Evolutionary conservation across 345 rosid genomes (phyloP).

Genomic region (Limnanthes douglasii): DNA sequence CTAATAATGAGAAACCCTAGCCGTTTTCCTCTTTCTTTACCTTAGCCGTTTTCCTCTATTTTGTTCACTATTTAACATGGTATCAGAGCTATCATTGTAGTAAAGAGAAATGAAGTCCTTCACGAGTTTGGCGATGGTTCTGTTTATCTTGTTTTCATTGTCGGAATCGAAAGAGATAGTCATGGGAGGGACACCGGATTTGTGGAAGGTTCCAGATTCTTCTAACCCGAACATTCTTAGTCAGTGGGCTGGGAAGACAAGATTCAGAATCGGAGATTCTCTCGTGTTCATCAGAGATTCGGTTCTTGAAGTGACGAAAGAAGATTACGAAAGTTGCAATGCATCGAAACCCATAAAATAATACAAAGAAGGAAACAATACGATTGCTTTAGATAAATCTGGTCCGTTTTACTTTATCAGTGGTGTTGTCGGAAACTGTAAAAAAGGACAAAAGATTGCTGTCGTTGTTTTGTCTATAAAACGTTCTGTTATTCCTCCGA

Average conservation of each 20-base stretch:
- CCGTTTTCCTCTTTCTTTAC: no score
- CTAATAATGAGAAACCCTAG: no score
- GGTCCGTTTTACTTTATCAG: constrained; percentile 50
- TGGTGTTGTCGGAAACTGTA: constrained; percentile 32
- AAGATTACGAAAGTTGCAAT: constrained; percentile 29
- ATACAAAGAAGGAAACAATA: constrained; percentile 29
- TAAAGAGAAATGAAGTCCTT: no score
- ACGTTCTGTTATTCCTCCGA: no score
- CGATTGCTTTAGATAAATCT: constrained; percentile 18
- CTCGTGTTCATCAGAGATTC: constrained; percentile 23
- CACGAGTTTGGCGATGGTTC: no score
- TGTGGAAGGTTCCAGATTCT: constrained; percentile 45
- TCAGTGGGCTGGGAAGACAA: constrained; percentile 21
- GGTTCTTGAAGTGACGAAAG: constrained; percentile 32
- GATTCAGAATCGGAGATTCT: constrained; percentile 31
- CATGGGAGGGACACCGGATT: constrained; percentile 34
- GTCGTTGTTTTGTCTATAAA: constrained; percentile 34
- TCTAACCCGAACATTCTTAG: constrained; percentile 18
- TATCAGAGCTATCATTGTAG: no score
- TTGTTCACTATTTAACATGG: no score
- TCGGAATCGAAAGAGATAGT: constrained; percentile 28
- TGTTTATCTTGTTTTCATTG: constrained; percentile 11
- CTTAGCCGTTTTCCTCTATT: no score
- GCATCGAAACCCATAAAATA: constrained; percentile 20
- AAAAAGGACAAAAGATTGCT: constrained; percentile 30